Evolutionary conservation across 2,329 filamentous ascomycete genomes (phyloP).

Genomic region (Fusarium torulosum): DNA sequence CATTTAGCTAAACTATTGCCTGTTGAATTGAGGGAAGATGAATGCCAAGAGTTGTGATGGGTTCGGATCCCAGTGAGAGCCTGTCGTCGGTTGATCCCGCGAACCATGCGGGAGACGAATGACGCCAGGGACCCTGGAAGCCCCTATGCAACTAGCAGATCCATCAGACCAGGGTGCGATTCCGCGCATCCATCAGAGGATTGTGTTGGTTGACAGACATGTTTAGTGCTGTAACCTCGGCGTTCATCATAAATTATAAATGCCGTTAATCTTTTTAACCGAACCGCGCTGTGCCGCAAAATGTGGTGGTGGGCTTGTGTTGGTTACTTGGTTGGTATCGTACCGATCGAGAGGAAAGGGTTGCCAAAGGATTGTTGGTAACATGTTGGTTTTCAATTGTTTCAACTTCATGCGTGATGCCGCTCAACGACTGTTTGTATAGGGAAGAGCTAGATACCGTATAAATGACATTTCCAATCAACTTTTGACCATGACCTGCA

Average conservation of each 20-base stretch:
- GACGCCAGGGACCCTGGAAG: neutral
- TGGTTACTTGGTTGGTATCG: neutral
- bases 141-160: slow-evolving; percentile 1
- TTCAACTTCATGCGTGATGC: neutral
- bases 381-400: neutral
- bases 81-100: neutral
- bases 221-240: slow-evolving; percentile 3
- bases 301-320: neutral
- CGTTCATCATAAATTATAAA: neutral
- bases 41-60: too few relatives aligned
- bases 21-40: neutral
- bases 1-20: neutral
- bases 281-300: neutral
- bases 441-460: neutral
- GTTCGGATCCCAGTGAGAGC: too few relatives aligned
- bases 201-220: slow-evolving; percentile 8
- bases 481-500: neutral
- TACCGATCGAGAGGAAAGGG: neutral
- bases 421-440: neutral
- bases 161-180: neutral
- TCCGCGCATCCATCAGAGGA: neutral
- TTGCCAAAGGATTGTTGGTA: neutral
- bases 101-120: neutral
- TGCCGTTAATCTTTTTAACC: neutral
- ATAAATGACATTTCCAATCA: too few relatives aligned